Evolutionary conservation across 2,329 filamentous ascomycete genomes (phyloP).

Genomic region (Harringtonia aguacate): DNA sequence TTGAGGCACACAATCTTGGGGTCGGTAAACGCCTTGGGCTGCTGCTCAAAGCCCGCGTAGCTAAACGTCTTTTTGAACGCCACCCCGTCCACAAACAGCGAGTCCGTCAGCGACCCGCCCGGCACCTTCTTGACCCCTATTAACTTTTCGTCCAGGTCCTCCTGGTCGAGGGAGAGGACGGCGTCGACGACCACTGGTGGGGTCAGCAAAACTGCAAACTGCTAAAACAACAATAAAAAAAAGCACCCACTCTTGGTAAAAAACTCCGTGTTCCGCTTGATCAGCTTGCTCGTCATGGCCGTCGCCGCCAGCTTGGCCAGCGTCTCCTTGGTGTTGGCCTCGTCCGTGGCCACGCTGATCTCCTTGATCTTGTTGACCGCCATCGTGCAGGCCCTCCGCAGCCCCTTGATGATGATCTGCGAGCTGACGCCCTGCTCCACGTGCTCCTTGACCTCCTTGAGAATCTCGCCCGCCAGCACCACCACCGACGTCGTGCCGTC

Average conservation of each 20-base stretch:
- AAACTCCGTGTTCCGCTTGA: constrained; percentile 92
- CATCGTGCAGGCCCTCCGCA: constrained; percentile 78
- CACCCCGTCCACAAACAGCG: constrained; percentile 92
- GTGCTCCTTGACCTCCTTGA: constrained; percentile 93
- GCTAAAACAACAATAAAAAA: background rate
- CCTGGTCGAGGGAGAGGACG: constrained; percentile 88
- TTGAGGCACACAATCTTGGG: constrained; percentile 97
- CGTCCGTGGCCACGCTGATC: constrained; percentile 77
- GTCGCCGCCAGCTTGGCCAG: constrained; percentile 83
- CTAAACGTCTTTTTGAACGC: constrained; percentile 99
- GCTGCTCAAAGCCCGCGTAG: constrained; percentile 98
- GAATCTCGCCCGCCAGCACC: constrained; percentile 90
- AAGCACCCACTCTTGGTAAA: constrained; percentile 79
- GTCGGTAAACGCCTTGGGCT: constrained; percentile 88
- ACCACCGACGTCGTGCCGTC: constrained; percentile 97
- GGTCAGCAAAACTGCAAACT: constrained; percentile 22
- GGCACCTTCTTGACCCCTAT: constrained; percentile 98
- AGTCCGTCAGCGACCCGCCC: constrained; percentile 90
- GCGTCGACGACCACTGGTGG: constrained; percentile 82
- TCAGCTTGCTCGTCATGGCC: constrained; percentile 98
- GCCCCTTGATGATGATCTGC: constrained; percentile 93
- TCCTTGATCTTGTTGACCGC: constrained; percentile 99
- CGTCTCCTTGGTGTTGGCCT: constrained; percentile 77
- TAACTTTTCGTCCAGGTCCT: constrained; percentile 93
- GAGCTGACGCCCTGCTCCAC: constrained; percentile 96